Percentiles rank a stretch among this genome's conserved stretches.
phyloP scores from a whole-genome alignment of 441 rosid species.

The Gossypium aridum region DNA sequence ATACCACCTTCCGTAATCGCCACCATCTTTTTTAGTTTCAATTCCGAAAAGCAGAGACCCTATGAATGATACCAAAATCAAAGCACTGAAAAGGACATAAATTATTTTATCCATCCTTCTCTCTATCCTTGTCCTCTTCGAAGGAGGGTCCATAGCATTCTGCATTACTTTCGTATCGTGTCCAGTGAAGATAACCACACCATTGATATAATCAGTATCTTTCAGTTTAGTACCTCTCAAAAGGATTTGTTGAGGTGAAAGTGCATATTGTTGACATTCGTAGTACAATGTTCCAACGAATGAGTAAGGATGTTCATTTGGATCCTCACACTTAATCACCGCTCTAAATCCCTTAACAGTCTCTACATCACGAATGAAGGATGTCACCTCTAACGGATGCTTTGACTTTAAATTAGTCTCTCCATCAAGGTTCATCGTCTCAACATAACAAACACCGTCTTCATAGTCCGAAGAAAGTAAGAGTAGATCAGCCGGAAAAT shows the following conservation, averaged over 20 bases:
- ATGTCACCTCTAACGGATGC: constrained; percentile 60
- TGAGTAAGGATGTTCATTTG: constrained; percentile 74
- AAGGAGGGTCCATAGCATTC: constrained; percentile 87
- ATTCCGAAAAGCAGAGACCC: constrained; percentile 79
- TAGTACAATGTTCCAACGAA: constrained; percentile 62
- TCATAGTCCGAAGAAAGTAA: constrained; percentile 74
- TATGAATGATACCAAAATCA: constrained; percentile 51
- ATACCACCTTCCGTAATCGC: constrained; percentile 63
- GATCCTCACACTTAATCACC: constrained; percentile 74
- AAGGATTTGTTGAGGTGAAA: constrained; percentile 74
- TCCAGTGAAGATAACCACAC: constrained; percentile 86
- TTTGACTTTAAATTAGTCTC: constrained; percentile 86
- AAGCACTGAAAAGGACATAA: constrained; percentile 64
- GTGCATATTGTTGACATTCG: constrained; percentile 38
- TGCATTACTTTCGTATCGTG: constrained; percentile 95
- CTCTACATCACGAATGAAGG: constrained; percentile 32
- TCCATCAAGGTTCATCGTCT: constrained; percentile 94
- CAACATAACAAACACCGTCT: constrained; percentile 89
- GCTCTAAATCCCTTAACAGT: constrained; percentile 44
- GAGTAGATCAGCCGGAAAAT: constrained; percentile 89
- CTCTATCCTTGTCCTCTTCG: constrained; percentile 88
- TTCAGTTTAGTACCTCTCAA: constrained; percentile 81
- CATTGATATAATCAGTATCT: constrained; percentile 62
- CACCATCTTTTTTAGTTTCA: constrained; percentile 46
- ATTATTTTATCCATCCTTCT: constrained; percentile 76